A percentile compares a stretch with the other conserved stretches of the same genome.
Conservation (phyloP, 1,284 basidiomycete species). For the Ceratobasidium papillatum region DNA sequence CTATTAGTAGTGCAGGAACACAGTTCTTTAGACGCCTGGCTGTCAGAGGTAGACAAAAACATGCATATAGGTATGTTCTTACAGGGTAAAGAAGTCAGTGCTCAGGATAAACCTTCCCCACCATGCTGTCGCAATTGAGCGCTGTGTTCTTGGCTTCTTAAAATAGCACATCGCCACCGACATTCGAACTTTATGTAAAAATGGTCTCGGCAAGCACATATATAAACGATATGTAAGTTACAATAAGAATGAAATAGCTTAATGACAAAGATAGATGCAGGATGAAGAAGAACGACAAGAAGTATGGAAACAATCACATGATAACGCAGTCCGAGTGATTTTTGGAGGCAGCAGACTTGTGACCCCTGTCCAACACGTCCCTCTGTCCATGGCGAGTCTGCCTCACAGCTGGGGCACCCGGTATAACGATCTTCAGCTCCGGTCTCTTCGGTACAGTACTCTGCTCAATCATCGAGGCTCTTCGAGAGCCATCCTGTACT, state of each 20-base stretch:
- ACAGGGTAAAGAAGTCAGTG: background rate
- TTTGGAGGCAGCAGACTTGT: conserved; percentile 1
- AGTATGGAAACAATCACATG: conserved; percentile 15
- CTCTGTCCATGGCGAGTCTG: background rate
- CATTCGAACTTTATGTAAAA: background rate
- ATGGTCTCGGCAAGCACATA: background rate
- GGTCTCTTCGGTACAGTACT: background rate
- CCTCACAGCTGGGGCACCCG: background rate
- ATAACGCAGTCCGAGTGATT: conserved; percentile 21
- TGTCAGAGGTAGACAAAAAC: background rate
- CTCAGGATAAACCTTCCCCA: background rate
- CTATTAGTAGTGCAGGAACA: background rate
- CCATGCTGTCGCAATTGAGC: background rate
- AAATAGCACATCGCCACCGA: background rate
- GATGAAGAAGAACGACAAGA: background rate
- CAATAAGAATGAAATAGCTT: background rate
- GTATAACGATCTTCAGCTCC: conserved; percentile 10
- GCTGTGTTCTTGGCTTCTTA: background rate
- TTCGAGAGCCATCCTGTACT: background rate
- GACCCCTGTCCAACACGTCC: background rate
- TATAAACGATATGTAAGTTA: background rate
- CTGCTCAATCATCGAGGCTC: background rate
- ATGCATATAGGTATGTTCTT: background rate
- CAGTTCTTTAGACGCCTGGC: background rate
- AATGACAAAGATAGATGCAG: background rate